Evolutionary conservation across 768 basidiomycete genomes (phyloP).

Genomic region (Calocybe gangraenosa): DNA sequence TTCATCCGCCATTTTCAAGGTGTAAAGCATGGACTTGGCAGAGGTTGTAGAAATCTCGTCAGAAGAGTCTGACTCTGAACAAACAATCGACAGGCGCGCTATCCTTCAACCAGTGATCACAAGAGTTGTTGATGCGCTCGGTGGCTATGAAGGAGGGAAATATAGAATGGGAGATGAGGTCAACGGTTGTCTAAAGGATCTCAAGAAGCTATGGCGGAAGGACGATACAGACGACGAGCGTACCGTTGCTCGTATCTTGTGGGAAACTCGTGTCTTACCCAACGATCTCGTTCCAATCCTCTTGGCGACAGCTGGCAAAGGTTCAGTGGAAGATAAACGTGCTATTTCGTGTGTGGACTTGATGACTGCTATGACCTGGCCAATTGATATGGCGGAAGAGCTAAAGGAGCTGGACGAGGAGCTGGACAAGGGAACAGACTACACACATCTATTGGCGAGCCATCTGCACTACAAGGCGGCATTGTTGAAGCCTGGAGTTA

Average conservation of each 20-base stretch:
- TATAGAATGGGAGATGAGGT: constrained; percentile 82
- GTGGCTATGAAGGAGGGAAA: constrained; percentile 60
- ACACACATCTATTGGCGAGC: constrained; percentile 74
- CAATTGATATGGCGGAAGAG: constrained; percentile 93
- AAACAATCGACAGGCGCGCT: constrained; percentile 37
- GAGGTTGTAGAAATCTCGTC: constrained; percentile 37
- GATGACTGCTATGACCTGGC: constrained; percentile 98
- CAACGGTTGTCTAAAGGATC: constrained; percentile 83
- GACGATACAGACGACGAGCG: constrained; percentile 97
- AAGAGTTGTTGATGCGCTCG: constrained; percentile 76
- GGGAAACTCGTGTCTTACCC: constrained; percentile 78
- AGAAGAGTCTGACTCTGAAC: constrained; percentile 23
- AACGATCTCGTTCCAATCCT: constrained; percentile 90
- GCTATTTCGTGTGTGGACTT: constrained; percentile 84
- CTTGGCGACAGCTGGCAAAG: constrained; percentile 73
- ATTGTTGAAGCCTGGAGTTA: constrained; percentile 60
- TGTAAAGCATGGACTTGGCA: constrained; percentile 11
- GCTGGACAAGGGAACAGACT: constrained; percentile 78
- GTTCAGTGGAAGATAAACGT: constrained; percentile 74
- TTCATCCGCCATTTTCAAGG: background rate
- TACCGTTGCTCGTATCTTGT: constrained; percentile 91
- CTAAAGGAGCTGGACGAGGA: constrained; percentile 89
- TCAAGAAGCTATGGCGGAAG: constrained; percentile 94
- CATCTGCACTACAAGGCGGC: constrained; percentile 90
- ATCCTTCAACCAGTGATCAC: constrained; percentile 66